phyloP scores from a whole-genome alignment of 2,329 filamentous ascomycete species.

The Exophiala sp. region DNA sequence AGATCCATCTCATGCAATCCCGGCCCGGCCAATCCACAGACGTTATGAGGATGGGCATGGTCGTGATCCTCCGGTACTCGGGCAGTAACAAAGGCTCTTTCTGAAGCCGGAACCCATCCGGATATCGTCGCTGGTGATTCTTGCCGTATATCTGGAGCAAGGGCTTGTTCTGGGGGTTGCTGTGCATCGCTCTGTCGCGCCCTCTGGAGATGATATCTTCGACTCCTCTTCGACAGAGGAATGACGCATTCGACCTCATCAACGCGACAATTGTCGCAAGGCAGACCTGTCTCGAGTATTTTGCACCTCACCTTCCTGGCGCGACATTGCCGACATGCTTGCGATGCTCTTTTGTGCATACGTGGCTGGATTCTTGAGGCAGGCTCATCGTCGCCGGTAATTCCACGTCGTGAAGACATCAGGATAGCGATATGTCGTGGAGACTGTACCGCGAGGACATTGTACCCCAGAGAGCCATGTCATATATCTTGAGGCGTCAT shows the following conservation, averaged over 20 bases:
- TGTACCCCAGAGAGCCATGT: too few species aligned
- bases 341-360: not conserved
- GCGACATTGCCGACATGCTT: conserved; percentile 1
- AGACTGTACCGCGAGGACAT: too few species aligned
- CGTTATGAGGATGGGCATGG: conserved; percentile 54
- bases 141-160: not conserved
- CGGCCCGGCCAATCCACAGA: not conserved
- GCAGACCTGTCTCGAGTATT: not conserved
- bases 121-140: not conserved
- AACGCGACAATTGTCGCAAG: conserved; percentile 3
- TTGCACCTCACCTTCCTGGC: conserved; percentile 1
- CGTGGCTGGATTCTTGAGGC: not conserved
- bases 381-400: too few species aligned
- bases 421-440: too few species aligned
- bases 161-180: not conserved
- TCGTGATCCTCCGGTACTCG: conserved; percentile 62
- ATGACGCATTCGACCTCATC: not conserved
- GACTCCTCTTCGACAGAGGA: not conserved
- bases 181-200: not conserved
- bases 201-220: not conserved
- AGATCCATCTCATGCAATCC: not conserved
- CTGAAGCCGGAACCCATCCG: conserved; percentile 37
- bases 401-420: too few species aligned
- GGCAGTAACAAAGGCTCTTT: not conserved
- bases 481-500: too few species aligned